Conservation (phyloP, 2,329 filamentous ascomycete genomes). For the Clonostachys rhizophaga region DNA sequence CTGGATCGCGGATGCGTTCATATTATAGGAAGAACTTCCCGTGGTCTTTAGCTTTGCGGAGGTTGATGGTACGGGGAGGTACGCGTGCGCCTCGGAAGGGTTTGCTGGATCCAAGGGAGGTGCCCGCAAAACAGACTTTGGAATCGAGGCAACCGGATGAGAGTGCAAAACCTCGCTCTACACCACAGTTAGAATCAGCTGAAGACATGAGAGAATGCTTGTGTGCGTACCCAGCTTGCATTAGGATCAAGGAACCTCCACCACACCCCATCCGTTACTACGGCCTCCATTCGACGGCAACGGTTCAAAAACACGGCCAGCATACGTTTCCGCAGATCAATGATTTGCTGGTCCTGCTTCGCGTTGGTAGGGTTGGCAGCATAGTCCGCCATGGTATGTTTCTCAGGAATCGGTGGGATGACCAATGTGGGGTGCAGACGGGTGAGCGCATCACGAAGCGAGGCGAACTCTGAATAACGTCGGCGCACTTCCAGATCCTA, state of each 20-base stretch:
- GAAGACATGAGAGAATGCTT: not conserved
- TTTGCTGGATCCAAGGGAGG: conserved; percentile 96
- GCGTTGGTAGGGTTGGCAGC: conserved; percentile 96
- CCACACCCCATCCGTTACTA: conserved; percentile 91
- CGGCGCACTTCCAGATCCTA: conserved; percentile 93
- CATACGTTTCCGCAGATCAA: conserved; percentile 96
- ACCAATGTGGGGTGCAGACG: conserved; percentile 92
- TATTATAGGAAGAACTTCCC: conserved; percentile 26
- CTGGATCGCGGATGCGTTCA: conserved; percentile 27
- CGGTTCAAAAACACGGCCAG: conserved; percentile 91
- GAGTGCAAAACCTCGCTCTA: conserved; percentile 94
- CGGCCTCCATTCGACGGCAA: conserved; percentile 86
- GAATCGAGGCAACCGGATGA: conserved; percentile 83
- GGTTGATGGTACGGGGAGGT: conserved; percentile 76
- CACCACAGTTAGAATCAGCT: conserved; percentile 8
- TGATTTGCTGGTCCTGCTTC: conserved; percentile 95
- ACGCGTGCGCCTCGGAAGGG: conserved; percentile 79
- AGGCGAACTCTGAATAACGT: conserved; percentile 95
- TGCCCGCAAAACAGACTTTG: conserved; percentile 90
- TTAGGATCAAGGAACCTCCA: conserved; percentile 98
- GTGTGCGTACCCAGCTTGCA: conserved; percentile 78
- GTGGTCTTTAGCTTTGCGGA: conserved; percentile 79
- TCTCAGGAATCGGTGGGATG: conserved; percentile 95
- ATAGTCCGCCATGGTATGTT: conserved; percentile 98
- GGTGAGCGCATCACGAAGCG: conserved; percentile 81